Conservation (phyloP, 2,329 filamentous ascomycete species). For the Ambrosiella xylebori region DNA sequence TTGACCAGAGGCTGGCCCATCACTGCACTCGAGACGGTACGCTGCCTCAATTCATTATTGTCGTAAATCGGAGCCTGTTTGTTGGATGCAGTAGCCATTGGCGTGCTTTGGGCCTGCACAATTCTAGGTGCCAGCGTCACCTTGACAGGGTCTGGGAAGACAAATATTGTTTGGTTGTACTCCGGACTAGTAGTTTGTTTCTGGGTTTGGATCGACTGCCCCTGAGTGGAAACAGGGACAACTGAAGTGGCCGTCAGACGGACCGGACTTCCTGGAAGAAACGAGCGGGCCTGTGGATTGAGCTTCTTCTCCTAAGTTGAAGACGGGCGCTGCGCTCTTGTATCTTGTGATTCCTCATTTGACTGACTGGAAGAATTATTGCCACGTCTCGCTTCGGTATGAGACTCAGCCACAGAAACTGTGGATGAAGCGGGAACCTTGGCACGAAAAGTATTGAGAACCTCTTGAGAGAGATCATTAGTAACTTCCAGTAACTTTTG, state of each 20-base stretch:
- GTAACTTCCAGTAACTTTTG: conserved; percentile 17
- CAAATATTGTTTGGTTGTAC: too few species aligned
- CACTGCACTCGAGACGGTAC: background rate
- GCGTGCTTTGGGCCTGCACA: too few species aligned
- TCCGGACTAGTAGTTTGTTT: too few species aligned
- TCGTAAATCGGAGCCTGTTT: background rate
- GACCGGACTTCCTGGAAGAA: conserved; percentile 27
- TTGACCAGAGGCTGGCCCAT: background rate
- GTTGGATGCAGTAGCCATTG: background rate
- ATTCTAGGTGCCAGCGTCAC: too few species aligned
- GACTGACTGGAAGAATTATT: too few species aligned
- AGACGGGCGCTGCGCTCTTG: background rate
- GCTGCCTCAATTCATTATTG: background rate
- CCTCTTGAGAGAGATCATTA: conserved; percentile 23
- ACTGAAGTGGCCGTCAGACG: background rate
- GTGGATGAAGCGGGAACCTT: conserved; percentile 14
- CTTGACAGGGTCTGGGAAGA: too few species aligned
- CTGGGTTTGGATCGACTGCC: too few species aligned
- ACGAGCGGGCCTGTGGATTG: conserved; percentile 38
- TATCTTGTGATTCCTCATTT: too few species aligned
- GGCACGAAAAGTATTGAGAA: conserved; percentile 20
- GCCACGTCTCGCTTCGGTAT: background rate
- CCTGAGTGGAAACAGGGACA: too few species aligned
- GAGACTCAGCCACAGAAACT: background rate
- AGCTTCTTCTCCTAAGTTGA: conserved; percentile 30